These are phyloP conservation scores for Brettanomyces custersianus DNA, from an alignment of 805 yeast species.

Conservation along the genomic window DNA sequence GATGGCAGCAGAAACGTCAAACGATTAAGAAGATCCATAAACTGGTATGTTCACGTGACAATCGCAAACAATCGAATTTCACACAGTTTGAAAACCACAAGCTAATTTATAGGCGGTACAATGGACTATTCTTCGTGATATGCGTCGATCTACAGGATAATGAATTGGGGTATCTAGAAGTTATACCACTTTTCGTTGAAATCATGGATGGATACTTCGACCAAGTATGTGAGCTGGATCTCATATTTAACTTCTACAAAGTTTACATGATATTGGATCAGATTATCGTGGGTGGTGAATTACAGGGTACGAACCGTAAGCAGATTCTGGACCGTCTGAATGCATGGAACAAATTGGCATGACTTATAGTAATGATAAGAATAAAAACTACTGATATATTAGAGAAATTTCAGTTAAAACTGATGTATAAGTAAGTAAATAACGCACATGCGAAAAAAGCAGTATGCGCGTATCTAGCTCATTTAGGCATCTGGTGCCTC, in stretches of 20 bases:
- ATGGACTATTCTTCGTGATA: constrained; percentile 83
- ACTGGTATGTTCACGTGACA: constrained; percentile 73
- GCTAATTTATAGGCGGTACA: constrained; percentile 80
- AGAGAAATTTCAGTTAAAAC: no score
- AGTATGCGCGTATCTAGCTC: neutral
- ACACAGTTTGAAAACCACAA: constrained; percentile 46
- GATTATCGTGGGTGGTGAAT: constrained; percentile 82
- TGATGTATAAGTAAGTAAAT: no score
- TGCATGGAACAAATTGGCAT: constrained; percentile 37
- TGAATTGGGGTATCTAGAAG: constrained; percentile 74
- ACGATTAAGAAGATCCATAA: constrained; percentile 63
- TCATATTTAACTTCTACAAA: constrained; percentile 85
- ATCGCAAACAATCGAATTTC: constrained; percentile 52
- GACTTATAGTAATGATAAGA: neutral
- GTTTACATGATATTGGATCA: constrained; percentile 80
- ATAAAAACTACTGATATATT: constrained; percentile 1
- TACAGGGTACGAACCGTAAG: constrained; percentile 74
- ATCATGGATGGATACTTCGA: constrained; percentile 78
- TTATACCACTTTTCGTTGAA: constrained; percentile 83
- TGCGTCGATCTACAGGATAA: constrained; percentile 75
- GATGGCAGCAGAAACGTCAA: constrained; percentile 37
- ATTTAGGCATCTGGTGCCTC: constrained; percentile 65
- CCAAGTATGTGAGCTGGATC: constrained; percentile 87
- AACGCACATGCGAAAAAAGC: neutral
- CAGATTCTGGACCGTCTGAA: constrained; percentile 56